Conservation (phyloP, 1,284 basidiomycete genomes). For the Cystobasidium sp. region DNA sequence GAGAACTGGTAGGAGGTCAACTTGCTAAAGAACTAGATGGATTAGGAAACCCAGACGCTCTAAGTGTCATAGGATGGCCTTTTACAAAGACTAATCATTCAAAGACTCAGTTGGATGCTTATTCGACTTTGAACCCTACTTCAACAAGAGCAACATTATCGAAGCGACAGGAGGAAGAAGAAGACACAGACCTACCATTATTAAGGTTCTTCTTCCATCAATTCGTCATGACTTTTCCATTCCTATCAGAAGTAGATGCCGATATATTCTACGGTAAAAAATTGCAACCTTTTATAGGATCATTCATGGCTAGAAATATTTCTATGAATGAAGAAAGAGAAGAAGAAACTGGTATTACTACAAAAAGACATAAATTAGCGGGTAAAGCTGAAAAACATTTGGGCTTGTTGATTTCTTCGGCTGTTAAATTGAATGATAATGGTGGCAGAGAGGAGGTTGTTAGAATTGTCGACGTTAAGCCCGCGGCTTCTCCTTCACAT, state of each 20-base stretch:
- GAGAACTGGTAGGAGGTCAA: conserved; percentile 85
- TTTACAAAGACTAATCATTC: conserved; percentile 60
- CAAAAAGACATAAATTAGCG: conserved; percentile 66
- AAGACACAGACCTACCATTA: conserved; percentile 72
- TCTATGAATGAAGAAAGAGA: conserved; percentile 67
- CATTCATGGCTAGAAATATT: conserved; percentile 76
- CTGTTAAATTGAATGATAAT: conserved; percentile 68
- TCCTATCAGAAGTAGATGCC: conserved; percentile 76
- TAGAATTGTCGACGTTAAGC: conserved; percentile 64
- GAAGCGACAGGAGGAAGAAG: conserved; percentile 38
- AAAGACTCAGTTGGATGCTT: conserved; percentile 32
- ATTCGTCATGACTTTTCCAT: conserved; percentile 89
- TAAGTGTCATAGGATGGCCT: conserved; percentile 83
- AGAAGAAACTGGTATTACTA: conserved; percentile 59
- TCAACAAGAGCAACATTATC: conserved; percentile 3
- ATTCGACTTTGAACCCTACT: conserved; percentile 12
- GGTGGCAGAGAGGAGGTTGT: conserved; percentile 83
- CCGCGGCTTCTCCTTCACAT: neutral
- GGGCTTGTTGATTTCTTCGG: conserved; percentile 75
- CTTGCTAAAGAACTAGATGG: conserved; percentile 74
- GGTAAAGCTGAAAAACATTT: conserved; percentile 81
- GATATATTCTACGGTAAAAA: conserved; percentile 88
- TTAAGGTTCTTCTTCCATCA: conserved; percentile 85
- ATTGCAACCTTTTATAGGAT: conserved; percentile 86
- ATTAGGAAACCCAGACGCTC: conserved; percentile 70